phyloP scores from a whole-genome alignment of 78 protist species.

The Polysphondylium violaceum region DNA sequence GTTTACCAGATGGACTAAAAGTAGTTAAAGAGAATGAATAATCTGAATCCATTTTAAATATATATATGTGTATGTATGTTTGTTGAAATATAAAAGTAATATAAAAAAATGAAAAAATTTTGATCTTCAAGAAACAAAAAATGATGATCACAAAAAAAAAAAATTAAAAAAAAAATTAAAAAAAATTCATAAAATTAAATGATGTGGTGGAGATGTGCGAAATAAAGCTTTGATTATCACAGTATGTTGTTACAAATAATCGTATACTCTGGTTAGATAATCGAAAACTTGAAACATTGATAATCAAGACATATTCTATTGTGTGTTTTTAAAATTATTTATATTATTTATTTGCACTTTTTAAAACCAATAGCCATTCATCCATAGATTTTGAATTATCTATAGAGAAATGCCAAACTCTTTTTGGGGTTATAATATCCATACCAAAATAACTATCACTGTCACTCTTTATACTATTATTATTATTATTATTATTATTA shows the following conservation, averaged over 20 bases:
- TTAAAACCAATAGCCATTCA: conserved; percentile 55
- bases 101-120: too few relatives aligned
- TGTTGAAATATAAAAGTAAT: too few relatives aligned
- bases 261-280: too few relatives aligned
- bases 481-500: background rate
- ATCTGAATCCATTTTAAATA: conserved; percentile 41
- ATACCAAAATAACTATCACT: conserved; percentile 48
- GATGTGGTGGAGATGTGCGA: too few relatives aligned
- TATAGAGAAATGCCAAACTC: conserved; percentile 45
- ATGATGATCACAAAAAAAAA: too few relatives aligned
- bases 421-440: conserved; percentile 55
- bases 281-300: too few relatives aligned
- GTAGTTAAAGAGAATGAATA: conserved; percentile 99
- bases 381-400: conserved; percentile 54
- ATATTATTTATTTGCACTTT: conserved; percentile 25
- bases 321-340: background rate
- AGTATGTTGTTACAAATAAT: too few relatives aligned
- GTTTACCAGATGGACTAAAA: conserved; percentile 99
- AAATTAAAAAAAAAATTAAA: too few relatives aligned
- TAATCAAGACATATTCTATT: background rate
- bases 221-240: too few relatives aligned
- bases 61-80: conserved; percentile 5
- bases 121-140: too few relatives aligned
- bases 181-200: too few relatives aligned
- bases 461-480: conserved; percentile 13